Evolutionary conservation across 169 alveolate genomes (phyloP), one percentile per base, ranked within the genome.

Genomic region (Blepharisma undulans): DNA sequence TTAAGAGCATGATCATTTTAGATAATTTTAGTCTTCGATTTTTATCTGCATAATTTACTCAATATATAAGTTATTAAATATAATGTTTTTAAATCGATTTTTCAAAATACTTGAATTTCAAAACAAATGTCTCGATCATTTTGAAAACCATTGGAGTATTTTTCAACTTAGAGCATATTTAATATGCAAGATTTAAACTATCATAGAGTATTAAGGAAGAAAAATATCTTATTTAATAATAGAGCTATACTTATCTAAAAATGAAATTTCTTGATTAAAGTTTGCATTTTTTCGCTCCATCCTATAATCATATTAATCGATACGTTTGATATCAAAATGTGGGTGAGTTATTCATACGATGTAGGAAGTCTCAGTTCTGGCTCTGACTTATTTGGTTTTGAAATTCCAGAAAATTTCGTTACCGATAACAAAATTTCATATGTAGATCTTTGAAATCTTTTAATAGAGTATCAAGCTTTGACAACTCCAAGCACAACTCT

Each of bases 331-430:
- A 48, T 48, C 66, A 48, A 48, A 48, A 79, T 79, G 87, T 82
- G 89, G 89, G 60, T 82, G 25, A 34, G 36, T 21, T 82, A 82
- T 59, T 48, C 78, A 21, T 82, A 82, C 18, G 89, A 82, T 4
- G 30, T 82, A 33, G 89, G 89, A 33, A 82, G 89, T 59, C 22
- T 82, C 30, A 22, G 77, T n/a, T 29, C 33, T 8, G 25, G 60
- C 60, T 82, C 89, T n/a, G 89, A 82, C 14, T 21, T 22, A 34
- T 82, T 48, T 78, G 72, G 36, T 27, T 59, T 82, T 25, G 36
- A 82, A 60, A 22, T 82, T 22, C 89, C 89, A 25, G 29, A 33
- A 22, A 21, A 33, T 6, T 36, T 4, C 32, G 61, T 82, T 30
- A 22, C 22, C 34, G 29, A 48, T 22, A 33, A 22, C 19, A 30